Percentiles rank a stretch among this genome's conserved stretches.
These are phyloP conservation scores for Fusarium guadeloupense DNA, from an alignment of 2,329 filamentous ascomycete genomes.

Conservation along the genomic window DNA sequence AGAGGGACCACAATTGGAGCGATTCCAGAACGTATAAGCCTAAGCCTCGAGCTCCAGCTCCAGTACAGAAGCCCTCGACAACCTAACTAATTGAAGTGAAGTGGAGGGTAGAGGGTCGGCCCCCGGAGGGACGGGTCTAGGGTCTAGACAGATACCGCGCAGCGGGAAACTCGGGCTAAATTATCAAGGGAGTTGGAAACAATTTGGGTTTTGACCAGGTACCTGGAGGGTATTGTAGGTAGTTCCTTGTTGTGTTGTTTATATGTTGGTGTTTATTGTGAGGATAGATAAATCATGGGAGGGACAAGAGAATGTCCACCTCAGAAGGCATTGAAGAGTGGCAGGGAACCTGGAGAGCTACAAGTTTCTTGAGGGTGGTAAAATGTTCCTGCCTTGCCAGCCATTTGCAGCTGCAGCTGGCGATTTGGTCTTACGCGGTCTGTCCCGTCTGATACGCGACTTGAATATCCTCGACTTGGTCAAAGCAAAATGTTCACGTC, in stretches of 20 bases:
- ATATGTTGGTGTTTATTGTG: slow-evolving; percentile 4
- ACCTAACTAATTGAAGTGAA: too few species aligned
- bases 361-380: too few species aligned
- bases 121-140: slow-evolving; percentile 26
- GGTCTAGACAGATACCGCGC: slow-evolving; percentile 33
- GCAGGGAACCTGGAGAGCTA: neutral
- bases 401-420: slow-evolving; percentile 8
- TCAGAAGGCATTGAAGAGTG: neutral
- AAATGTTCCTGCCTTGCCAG: neutral
- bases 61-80: slow-evolving; percentile 14
- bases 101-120: slow-evolving; percentile 26
- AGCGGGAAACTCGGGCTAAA: slow-evolving; percentile 37
- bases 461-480: slow-evolving; percentile 16
- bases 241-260: slow-evolving; percentile 32
- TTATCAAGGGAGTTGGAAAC: slow-evolving; percentile 35
- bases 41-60: too few species aligned
- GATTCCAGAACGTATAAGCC: slow-evolving; percentile 28
- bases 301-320: neutral
- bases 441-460: slow-evolving; percentile 37
- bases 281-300: neutral
- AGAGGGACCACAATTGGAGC: slow-evolving; percentile 21
- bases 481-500: slow-evolving; percentile 15
- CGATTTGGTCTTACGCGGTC: slow-evolving; percentile 28
- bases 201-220: slow-evolving; percentile 20
- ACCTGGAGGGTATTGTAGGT: slow-evolving; percentile 19